Percentiles rank a stretch among this genome's conserved stretches.
These are phyloP conservation scores for Cylindrotheca fusiformis DNA, from an alignment of 108 stramenopile species.

Conservation along the genomic window DNA sequence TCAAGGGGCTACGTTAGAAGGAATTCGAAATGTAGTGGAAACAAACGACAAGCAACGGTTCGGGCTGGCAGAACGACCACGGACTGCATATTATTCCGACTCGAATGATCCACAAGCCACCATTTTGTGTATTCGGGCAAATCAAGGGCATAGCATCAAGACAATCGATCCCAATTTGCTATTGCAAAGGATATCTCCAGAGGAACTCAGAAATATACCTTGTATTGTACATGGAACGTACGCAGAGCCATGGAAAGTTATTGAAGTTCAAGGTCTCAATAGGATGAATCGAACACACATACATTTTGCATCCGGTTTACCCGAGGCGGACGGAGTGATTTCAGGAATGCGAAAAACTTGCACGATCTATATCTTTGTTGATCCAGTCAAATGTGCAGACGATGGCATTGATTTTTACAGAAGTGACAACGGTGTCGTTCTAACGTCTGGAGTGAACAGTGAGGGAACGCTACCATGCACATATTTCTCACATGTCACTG, in stretches of 20 bases:
- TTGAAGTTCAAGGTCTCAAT: slow-evolving; percentile 53
- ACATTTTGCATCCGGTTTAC: slow-evolving; percentile 78
- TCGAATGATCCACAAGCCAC: not conserved
- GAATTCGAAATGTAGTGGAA: slow-evolving; percentile 56
- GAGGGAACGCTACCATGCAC: slow-evolving; percentile 64
- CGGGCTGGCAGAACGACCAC: slow-evolving; percentile 36
- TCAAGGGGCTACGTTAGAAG: slow-evolving; percentile 30
- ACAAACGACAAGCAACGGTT: slow-evolving; percentile 74
- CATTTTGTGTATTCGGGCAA: slow-evolving; percentile 72
- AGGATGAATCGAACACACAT: slow-evolving; percentile 80
- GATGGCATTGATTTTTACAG: slow-evolving; percentile 64
- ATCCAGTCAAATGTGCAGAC: slow-evolving; percentile 53
- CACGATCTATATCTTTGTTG: slow-evolving; percentile 67
- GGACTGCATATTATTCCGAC: slow-evolving; percentile 11
- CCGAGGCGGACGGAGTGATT: slow-evolving; percentile 53
- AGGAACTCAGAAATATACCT: slow-evolving; percentile 37
- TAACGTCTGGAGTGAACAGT: slow-evolving; percentile 69
- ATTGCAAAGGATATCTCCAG: slow-evolving; percentile 40
- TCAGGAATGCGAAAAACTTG: slow-evolving; percentile 77
- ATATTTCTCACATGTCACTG: slow-evolving; percentile 64
- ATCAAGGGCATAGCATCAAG: slow-evolving; percentile 77
- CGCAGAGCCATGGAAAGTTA: slow-evolving; percentile 58
- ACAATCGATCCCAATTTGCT: slow-evolving; percentile 49
- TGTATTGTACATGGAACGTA: slow-evolving; percentile 79
- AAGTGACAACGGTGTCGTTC: slow-evolving; percentile 73